phyloP scores from a whole-genome alignment of 2,329 filamentous ascomycete genomes.

The Nemania abortiva region DNA sequence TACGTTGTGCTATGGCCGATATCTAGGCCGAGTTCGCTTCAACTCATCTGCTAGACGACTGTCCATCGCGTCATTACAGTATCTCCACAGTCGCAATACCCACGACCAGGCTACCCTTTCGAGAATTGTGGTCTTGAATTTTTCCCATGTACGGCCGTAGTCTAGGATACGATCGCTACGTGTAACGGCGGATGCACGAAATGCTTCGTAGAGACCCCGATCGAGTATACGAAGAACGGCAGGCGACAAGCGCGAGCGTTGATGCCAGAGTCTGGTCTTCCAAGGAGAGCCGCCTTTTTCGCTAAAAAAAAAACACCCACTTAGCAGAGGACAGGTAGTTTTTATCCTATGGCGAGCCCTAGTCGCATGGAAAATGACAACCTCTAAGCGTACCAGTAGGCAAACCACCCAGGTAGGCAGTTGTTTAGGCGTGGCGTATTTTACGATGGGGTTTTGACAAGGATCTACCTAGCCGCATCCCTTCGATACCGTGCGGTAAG shows the following conservation, averaged over 20 bases:
- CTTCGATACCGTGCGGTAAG: conserved; percentile 35
- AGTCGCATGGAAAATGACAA: not conserved
- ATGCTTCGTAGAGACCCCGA: conserved; percentile 18
- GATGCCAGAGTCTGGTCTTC: not conserved
- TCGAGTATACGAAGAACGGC: not conserved
- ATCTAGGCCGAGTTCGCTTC: conserved; percentile 12
- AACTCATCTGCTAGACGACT: conserved; percentile 1
- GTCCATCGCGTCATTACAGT: conserved; percentile 18
- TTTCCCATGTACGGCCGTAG: conserved; percentile 41
- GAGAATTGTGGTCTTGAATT: not conserved
- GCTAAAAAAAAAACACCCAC: not conserved
- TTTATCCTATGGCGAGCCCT: not conserved
- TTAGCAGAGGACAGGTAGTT: not conserved
- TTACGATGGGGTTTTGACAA: conserved; percentile 32
- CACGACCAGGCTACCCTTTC: not conserved
- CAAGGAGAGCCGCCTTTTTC: not conserved
- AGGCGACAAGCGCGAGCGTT: conserved; percentile 11
- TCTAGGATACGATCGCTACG: conserved; percentile 21
- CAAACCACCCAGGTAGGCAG: conserved; percentile 22
- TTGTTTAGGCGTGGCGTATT: conserved; percentile 31
- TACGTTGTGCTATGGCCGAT: conserved; percentile 3
- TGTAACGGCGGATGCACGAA: conserved; percentile 37
- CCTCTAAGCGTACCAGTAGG: not conserved
- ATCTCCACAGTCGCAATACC: conserved; percentile 13
- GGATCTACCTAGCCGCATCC: conserved; percentile 32